These are phyloP conservation scores for Plantago major DNA, from an alignment of 257 asterid species.

Conservation along the genomic window DNA sequence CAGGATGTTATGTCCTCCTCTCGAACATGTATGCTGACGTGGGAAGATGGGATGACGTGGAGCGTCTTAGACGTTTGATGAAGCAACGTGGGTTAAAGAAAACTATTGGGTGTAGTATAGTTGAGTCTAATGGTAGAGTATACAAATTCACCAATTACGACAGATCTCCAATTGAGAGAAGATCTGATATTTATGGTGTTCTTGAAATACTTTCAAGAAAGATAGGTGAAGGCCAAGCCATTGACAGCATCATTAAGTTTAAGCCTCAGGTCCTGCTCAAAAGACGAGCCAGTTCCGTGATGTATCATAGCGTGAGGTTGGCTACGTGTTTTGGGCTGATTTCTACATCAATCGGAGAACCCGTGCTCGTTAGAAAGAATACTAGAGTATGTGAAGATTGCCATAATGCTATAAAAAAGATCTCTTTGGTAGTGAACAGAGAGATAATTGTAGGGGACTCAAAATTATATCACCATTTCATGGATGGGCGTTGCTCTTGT, in stretches of 20 bases:
- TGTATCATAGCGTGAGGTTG: slow-evolving; percentile 42
- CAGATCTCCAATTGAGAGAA: slow-evolving; percentile 32
- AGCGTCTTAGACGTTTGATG: slow-evolving; percentile 34
- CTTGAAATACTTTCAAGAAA: slow-evolving; percentile 27
- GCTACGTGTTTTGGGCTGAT: slow-evolving; percentile 59
- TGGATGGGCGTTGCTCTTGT: slow-evolving; percentile 55
- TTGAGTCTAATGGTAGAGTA: slow-evolving; percentile 37
- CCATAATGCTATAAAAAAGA: slow-evolving; percentile 46
- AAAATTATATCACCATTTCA: slow-evolving; percentile 56
- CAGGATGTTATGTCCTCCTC: slow-evolving; percentile 61
- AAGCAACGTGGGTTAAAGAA: slow-evolving; percentile 41
- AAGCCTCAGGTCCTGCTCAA: slow-evolving; percentile 23
- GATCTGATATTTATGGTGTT: slow-evolving; percentile 25
- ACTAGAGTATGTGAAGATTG: slow-evolving; percentile 56
- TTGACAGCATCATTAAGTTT: slow-evolving; percentile 36
- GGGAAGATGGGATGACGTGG: slow-evolving; percentile 59
- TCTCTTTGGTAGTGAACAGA: slow-evolving; percentile 43
- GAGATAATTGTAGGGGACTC: slow-evolving; percentile 60
- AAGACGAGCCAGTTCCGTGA: slow-evolving; percentile 9
- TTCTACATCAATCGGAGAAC: slow-evolving; percentile 35
- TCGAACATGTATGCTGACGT: slow-evolving; percentile 59
- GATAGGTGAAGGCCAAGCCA: slow-evolving; percentile 37
- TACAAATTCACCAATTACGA: slow-evolving; percentile 37
- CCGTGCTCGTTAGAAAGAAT: slow-evolving; percentile 56
- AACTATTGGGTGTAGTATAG: slow-evolving; percentile 34